A percentile compares a stretch with the other conserved stretches of the same genome.
phyloP scores from a whole-genome alignment of 345 rosid genomes.

The Triadica sebifera region DNA sequence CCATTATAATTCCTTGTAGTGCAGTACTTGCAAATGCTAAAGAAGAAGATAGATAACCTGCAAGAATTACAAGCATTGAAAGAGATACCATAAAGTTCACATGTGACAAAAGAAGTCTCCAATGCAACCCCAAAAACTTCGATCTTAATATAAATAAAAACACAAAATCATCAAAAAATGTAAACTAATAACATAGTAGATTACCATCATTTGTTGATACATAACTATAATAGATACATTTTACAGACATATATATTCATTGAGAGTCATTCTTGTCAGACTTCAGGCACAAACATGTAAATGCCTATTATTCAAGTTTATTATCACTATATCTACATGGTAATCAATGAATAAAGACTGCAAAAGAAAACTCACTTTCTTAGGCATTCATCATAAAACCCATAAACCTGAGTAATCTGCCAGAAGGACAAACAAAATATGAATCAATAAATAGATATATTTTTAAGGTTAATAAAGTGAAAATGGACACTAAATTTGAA shows the following conservation, averaged over 20 bases:
- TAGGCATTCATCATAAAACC: conserved; percentile 96
- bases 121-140: not conserved
- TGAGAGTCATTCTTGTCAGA: not conserved
- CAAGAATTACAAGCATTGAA: not conserved
- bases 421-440: not conserved
- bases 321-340: not conserved
- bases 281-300: not conserved
- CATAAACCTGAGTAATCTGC: conserved; percentile 99
- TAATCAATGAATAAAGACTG: not conserved
- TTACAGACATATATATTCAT: not conserved
- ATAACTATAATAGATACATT: not conserved
- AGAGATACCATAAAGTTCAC: not conserved
- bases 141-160: not conserved
- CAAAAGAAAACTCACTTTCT: conserved; percentile 71
- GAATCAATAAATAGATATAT: not conserved
- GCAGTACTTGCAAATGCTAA: not conserved
- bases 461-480: not conserved
- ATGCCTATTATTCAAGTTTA: not conserved
- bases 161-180: not conserved
- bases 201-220: not conserved
- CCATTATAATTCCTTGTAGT: not conserved
- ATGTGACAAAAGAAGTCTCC: not conserved
- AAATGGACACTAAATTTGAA: not conserved
- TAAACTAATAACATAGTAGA: not conserved
- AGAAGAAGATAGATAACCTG: not conserved